Evolutionary conservation across 345 rosid species (phyloP).

Genomic region (Euphorbia peplus): DNA sequence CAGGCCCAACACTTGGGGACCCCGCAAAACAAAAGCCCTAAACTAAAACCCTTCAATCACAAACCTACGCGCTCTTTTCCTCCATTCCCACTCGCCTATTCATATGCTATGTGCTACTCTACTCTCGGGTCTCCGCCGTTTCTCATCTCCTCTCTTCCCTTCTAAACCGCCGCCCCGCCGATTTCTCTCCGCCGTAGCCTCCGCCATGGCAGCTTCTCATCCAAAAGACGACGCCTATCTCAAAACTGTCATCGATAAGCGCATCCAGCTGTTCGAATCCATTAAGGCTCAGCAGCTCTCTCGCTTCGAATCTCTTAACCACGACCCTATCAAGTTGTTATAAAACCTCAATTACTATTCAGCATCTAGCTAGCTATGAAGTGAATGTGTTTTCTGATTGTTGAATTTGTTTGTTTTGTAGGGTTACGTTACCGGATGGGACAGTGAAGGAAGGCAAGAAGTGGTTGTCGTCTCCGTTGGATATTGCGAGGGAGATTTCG

Average conservation of each 20-base stretch:
- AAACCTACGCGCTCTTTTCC: slow-evolving; percentile 1
- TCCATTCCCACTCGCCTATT: not conserved
- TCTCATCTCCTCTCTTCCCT: slow-evolving; percentile 15
- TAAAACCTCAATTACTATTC: not conserved
- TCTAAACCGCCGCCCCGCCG: slow-evolving; percentile 15
- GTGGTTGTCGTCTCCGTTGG: slow-evolving; percentile 76
- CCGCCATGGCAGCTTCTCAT: slow-evolving; percentile 49
- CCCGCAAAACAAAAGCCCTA: not conserved
- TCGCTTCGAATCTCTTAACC: slow-evolving; percentile 52
- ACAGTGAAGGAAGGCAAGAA: slow-evolving; percentile 81
- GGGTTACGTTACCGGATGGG: slow-evolving; percentile 73
- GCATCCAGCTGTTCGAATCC: slow-evolving; percentile 63
- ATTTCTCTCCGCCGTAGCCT: slow-evolving; percentile 17
- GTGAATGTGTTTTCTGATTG: not conserved
- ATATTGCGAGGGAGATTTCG: slow-evolving; percentile 60
- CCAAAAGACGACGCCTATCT: slow-evolving; percentile 64
- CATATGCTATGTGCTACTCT: slow-evolving; percentile 12
- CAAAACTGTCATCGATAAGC: slow-evolving; percentile 52
- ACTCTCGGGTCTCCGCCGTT: slow-evolving; percentile 12
- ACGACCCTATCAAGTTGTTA: slow-evolving; percentile 66
- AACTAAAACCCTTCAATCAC: slow-evolving; percentile 9
- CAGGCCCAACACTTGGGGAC: not conserved
- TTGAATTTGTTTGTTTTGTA: slow-evolving; percentile 9
- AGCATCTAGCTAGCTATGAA: not conserved
- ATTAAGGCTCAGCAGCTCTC: slow-evolving; percentile 59